phyloP scores from a whole-genome alignment of 2,329 filamentous ascomycete genomes.

The Apiospora kogelbergensis region DNA sequence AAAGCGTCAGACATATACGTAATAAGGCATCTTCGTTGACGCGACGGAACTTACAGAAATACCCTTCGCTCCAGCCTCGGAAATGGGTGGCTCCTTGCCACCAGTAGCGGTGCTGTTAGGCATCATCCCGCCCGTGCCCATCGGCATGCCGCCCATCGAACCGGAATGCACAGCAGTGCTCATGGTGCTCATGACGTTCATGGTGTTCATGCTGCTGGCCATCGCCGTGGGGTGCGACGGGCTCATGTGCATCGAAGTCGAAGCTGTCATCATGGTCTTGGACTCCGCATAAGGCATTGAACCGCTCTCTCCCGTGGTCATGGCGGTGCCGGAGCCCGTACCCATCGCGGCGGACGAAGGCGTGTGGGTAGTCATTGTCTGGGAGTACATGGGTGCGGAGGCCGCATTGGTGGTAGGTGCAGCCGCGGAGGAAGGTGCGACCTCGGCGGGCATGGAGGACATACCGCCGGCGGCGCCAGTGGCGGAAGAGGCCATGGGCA shows the following conservation, averaged over 20 bases:
- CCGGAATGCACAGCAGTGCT: not conserved
- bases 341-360: not conserved
- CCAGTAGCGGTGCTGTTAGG: constrained; percentile 9
- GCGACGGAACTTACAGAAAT: constrained; percentile 25
- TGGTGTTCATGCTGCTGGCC: not conserved
- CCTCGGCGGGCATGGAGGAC: constrained; percentile 13
- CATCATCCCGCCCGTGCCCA: constrained; percentile 10
- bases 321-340: not conserved
- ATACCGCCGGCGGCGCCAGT: not conserved
- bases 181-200: constrained; percentile 7
- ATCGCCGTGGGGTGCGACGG: not conserved
- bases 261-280: not conserved
- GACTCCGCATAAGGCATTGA: not conserved
- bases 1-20: not conserved
- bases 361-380: not conserved
- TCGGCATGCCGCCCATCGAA: constrained; percentile 8
- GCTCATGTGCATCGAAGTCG: not conserved
- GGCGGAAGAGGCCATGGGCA: constrained; percentile 7
- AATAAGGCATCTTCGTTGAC: not conserved
- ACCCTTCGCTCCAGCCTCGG: constrained; percentile 13
- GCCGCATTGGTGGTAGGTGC: not conserved
- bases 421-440: not conserved
- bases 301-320: constrained; percentile 3
- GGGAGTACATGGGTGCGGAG: not conserved
- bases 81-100: constrained; percentile 17